Evolutionary conservation across 306 rosid genomes (phyloP).

Genomic region (Dryas alaskensis): DNA sequence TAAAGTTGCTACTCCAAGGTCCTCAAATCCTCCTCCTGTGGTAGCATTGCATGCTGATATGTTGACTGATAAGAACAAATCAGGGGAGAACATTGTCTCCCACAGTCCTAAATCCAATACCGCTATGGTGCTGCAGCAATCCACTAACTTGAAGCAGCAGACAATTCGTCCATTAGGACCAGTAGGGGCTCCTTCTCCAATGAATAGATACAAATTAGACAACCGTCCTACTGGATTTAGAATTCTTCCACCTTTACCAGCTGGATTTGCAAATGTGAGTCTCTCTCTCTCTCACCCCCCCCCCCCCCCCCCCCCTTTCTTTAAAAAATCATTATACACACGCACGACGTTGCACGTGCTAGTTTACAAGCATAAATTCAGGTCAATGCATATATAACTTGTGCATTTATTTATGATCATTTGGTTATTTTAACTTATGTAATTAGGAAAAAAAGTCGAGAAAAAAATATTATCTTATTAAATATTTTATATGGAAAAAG

Average conservation of each 20-base stretch:
- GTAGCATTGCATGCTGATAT: slow-evolving; percentile 47
- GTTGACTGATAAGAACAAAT: slow-evolving; percentile 48
- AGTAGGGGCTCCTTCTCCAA: slow-evolving; percentile 35
- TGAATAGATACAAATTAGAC: slow-evolving; percentile 74
- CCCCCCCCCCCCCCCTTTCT: background rate
- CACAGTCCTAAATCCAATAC: slow-evolving; percentile 60
- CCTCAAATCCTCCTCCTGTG: slow-evolving; percentile 44
- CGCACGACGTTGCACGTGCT: background rate
- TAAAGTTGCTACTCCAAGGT: slow-evolving; percentile 52
- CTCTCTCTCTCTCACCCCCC: slow-evolving; percentile 2
- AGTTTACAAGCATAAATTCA: background rate
- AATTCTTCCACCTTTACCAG: slow-evolving; percentile 76
- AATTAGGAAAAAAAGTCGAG: background rate
- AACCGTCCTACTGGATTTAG: slow-evolving; percentile 75
- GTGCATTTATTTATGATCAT: background rate
- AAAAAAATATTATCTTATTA: background rate
- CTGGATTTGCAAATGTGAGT: slow-evolving; percentile 76
- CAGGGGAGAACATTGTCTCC: slow-evolving; percentile 33
- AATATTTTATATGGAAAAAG: background rate
- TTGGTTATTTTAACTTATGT: background rate
- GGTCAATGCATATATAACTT: background rate
- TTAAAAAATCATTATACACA: too few relatives aligned
- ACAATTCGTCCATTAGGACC: slow-evolving; percentile 44
- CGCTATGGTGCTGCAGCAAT: slow-evolving; percentile 44
- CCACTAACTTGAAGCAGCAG: slow-evolving; percentile 52